A percentile compares a stretch with the other conserved stretches of the same genome.
Conservation (phyloP, 768 basidiomycete genomes). For the Leccinum incarnatum region DNA sequence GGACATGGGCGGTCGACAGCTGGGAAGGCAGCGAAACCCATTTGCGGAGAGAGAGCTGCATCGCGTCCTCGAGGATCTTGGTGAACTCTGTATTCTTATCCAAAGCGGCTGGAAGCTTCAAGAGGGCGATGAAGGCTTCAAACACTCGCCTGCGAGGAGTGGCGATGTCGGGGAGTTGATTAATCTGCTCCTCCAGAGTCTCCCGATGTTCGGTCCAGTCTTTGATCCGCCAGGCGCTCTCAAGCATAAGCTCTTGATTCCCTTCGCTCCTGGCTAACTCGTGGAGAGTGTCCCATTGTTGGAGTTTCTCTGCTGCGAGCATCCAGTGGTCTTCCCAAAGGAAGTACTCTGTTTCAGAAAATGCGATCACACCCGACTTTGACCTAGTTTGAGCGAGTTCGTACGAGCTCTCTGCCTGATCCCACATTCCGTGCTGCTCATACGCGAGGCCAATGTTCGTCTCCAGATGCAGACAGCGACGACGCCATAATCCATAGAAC, state of each 20-base stretch:
- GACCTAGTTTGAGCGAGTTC: conserved; percentile 88
- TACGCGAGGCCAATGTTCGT: conserved; percentile 86
- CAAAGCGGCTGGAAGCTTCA: conserved; percentile 76
- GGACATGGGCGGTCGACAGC: conserved; percentile 89
- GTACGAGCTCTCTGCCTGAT: conserved; percentile 83
- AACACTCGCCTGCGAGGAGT: conserved; percentile 98
- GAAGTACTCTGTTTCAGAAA: conserved; percentile 93
- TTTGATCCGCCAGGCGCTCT: conserved; percentile 91
- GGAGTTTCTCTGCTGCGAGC: conserved; percentile 89
- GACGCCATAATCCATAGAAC: conserved; percentile 95
- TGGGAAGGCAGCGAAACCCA: conserved; percentile 88
- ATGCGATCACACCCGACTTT: conserved; percentile 76
- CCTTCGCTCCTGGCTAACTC: conserved; percentile 87
- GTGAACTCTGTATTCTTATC: conserved; percentile 90
- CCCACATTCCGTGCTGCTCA: conserved; percentile 98
- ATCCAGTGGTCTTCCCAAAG: conserved; percentile 99
- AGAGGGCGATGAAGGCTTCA: conserved; percentile 88
- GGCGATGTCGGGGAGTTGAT: conserved; percentile 75
- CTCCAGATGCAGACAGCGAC: conserved; percentile 83
- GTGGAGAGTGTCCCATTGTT: conserved; percentile 94
- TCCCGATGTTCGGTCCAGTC: conserved; percentile 89
- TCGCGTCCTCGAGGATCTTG: conserved; percentile 87
- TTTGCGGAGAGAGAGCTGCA: conserved; percentile 94
- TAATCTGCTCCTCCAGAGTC: conserved; percentile 76
- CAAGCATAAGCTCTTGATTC: conserved; percentile 89